Percentiles rank a stretch among this genome's conserved stretches.
These are phyloP conservation scores for Kwoniella dendrophila DNA, from an alignment of 768 basidiomycete species.

Conservation along the genomic window DNA sequence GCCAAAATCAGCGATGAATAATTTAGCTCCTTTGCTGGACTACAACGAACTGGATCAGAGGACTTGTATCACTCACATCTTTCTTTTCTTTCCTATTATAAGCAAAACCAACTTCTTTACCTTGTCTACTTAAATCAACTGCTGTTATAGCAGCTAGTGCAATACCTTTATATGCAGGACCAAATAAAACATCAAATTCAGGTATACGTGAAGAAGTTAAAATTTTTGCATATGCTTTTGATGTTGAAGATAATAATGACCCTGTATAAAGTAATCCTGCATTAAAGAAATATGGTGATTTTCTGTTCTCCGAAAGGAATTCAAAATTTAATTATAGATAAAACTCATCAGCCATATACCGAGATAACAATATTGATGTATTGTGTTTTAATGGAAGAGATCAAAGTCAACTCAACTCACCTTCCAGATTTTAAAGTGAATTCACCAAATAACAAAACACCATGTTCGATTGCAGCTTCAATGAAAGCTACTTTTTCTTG, in stretches of 20 bases:
- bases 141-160: slow-evolving; percentile 84
- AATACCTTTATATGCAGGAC: slow-evolving; percentile 97
- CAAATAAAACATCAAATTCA: slow-evolving; percentile 82
- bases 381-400: not conserved
- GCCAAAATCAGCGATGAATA: not conserved
- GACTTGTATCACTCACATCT: slow-evolving; percentile 60
- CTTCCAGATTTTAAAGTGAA: slow-evolving; percentile 95
- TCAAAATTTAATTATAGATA: not conserved
- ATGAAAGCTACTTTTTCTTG: slow-evolving; percentile 55
- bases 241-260: slow-evolving; percentile 72
- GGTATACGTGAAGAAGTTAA: slow-evolving; percentile 65
- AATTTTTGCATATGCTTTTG: slow-evolving; percentile 79
- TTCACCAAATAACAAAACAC: slow-evolving; percentile 68
- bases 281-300: slow-evolving; percentile 97
- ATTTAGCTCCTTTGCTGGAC: no score
- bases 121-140: slow-evolving; percentile 69
- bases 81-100: slow-evolving; percentile 96
- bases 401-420: slow-evolving; percentile 60
- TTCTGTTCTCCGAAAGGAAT: slow-evolving; percentile 57
- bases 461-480: slow-evolving; percentile 52
- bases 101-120: slow-evolving; percentile 73
- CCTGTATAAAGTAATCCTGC: slow-evolving; percentile 85
- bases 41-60: no score
- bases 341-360: not conserved
- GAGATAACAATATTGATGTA: not conserved